phyloP scores from a whole-genome alignment of 2,329 filamentous ascomycete species.

The Teratosphaeria epicoccoides region DNA sequence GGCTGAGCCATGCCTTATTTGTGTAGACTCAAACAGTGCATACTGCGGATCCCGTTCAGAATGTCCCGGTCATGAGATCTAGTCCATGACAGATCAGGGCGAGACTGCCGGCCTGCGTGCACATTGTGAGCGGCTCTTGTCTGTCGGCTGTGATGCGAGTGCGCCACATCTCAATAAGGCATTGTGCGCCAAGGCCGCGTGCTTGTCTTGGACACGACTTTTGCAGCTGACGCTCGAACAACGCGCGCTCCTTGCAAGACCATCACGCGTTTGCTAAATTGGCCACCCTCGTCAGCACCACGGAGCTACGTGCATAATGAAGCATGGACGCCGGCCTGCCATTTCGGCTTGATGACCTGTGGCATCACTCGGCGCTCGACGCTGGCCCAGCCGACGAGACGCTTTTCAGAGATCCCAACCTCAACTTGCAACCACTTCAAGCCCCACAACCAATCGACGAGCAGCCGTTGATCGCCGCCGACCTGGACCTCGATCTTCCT shows the following conservation, averaged over 20 bases:
- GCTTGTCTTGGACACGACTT: not conserved
- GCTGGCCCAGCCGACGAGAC: not conserved
- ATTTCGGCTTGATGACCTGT: not conserved
- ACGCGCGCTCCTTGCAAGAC: not conserved
- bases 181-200: not conserved
- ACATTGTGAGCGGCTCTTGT: not conserved
- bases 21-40: no score
- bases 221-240: not conserved
- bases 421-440: not conserved
- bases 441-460: not conserved
- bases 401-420: not conserved
- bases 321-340: not conserved
- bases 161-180: no score
- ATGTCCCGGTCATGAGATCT: no score
- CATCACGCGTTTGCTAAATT: no score
- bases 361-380: not conserved
- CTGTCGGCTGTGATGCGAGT: not conserved
- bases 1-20: no score
- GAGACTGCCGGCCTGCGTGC: not conserved
- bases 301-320: not conserved
- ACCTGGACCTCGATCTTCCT: constrained; percentile 29
- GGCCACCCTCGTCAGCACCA: no score
- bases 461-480: not conserved
- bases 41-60: no score
- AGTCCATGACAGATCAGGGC: no score